phyloP scores from a whole-genome alignment of 2,329 filamentous ascomycete species.

The Alternaria metachromatica region DNA sequence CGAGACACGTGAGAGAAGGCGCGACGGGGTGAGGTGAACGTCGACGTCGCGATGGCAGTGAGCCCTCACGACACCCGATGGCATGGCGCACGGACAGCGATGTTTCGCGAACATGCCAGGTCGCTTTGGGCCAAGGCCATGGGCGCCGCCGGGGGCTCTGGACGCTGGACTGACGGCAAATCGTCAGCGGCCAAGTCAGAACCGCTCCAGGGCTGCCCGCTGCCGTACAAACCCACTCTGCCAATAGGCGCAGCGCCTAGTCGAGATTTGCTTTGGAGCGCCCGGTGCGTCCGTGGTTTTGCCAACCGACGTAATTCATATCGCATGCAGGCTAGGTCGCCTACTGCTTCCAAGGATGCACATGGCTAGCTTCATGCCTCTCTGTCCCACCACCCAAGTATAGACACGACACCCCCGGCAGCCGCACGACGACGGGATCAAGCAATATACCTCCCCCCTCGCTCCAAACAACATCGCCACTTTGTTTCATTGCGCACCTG shows the following conservation, averaged over 20 bases:
- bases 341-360: conserved; percentile 3
- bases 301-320: conserved; percentile 7
- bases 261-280: neutral
- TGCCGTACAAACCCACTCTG: neutral
- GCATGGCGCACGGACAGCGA: conserved; percentile 1
- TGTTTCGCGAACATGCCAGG: conserved; percentile 2
- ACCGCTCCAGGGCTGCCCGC: conserved; percentile 4
- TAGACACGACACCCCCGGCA: conserved; percentile 7
- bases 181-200: neutral
- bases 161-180: neutral
- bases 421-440: neutral
- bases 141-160: neutral
- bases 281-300: neutral
- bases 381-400: conserved; percentile 7
- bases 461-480: neutral
- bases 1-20: neutral
- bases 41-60: neutral
- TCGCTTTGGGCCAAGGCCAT: neutral
- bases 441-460: neutral
- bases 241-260: neutral
- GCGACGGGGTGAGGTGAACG: neutral
- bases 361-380: neutral
- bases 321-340: neutral
- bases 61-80: neutral
- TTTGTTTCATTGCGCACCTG: neutral